Evolutionary conservation across 148 eudicot species (phyloP).

Genomic region (Persicaria tinctoria): DNA sequence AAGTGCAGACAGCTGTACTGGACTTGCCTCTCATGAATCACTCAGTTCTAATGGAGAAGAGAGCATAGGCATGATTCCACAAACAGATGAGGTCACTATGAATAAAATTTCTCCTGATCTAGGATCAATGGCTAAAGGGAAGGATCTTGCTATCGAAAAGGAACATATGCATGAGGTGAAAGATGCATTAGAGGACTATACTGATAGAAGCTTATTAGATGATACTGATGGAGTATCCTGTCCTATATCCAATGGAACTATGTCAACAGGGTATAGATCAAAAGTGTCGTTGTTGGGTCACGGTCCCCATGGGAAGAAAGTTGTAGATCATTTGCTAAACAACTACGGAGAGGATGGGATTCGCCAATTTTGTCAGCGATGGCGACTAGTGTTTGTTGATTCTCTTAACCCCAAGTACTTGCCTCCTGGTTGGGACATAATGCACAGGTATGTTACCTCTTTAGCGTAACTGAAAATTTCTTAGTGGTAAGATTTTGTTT

Average conservation of each 20-base stretch:
- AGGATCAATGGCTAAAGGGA: slow-evolving; percentile 14
- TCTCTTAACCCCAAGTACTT: slow-evolving; percentile 74
- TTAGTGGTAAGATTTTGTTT: background rate
- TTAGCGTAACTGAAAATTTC: background rate
- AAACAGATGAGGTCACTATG: slow-evolving; percentile 11
- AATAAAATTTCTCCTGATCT: background rate
- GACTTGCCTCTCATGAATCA: slow-evolving; percentile 3
- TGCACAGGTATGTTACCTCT: slow-evolving; percentile 57
- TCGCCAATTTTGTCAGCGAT: slow-evolving; percentile 82
- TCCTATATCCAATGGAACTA: slow-evolving; percentile 17
- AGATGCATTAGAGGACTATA: slow-evolving; percentile 5
- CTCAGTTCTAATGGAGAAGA: slow-evolving; percentile 11
- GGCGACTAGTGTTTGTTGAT: slow-evolving; percentile 93
- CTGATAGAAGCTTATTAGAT: slow-evolving; percentile 12
- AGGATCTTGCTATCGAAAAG: slow-evolving; percentile 12
- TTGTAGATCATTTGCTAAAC: slow-evolving; percentile 57
- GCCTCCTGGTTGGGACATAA: slow-evolving; percentile 96
- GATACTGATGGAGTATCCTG: slow-evolving; percentile 16
- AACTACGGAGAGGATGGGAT: slow-evolving; percentile 85
- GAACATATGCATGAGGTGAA: slow-evolving; percentile 14
- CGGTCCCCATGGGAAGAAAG: slow-evolving; percentile 95
- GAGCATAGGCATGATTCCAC: background rate
- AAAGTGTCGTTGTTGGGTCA: slow-evolving; percentile 87
- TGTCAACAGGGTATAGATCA: slow-evolving; percentile 31
- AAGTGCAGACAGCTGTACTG: background rate